Base-by-base conservation (phyloP, 73 alveolate genomes). In the Paramecium tetraurelia region DNA sequence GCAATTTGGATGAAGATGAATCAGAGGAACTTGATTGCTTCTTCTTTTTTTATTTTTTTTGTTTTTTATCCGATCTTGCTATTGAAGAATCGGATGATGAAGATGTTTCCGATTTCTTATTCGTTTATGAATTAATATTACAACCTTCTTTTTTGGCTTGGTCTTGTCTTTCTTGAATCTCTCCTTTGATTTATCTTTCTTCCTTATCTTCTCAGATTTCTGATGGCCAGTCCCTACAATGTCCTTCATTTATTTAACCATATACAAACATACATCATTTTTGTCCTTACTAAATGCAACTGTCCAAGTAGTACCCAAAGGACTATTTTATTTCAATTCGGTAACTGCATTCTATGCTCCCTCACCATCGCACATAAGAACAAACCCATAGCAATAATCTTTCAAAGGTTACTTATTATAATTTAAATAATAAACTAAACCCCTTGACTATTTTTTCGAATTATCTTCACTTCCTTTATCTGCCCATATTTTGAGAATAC, bases 401-500 rank as follows among this genome's bases (percentile, higher is more conserved):
- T 71, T 71, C 46, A 71, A 33, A 31, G 86, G 86, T 71, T 71
- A 71, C 86, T 71, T 27, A 31, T 27, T 40, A 71, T 71, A 21
- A 71, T 71, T 24, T 24, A 24, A 27, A 71, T 71, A 31, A 27
- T 21, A 27, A 18, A 71, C 48, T 31, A 71, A 71, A 40, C 86
- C 57, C 86, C 86, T 71, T 71, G 22, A 71, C 86, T 71, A 71
- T 71, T 71, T 71, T 71, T 71, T 22, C 86, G 48, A 71, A 71
- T 71, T 11, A 71, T 71, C 41, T 71, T 71, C 31, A 71, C 57
- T 27, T 71, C 86, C 86, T 71, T 71, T 27, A 71, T 71, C 31
- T 31, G 20, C n/a, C 86, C 86, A 71, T 31, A 71, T 71, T 71
- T 71, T 12, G 58, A 71, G 58, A 71, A 71, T 27, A 71, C 59